Percentiles rank a stretch among this genome's conserved stretches.
Evolutionary conservation across 495 filamentous ascomycete genomes (phyloP).

Genomic region (Paragyromitra xinjiangensis): DNA sequence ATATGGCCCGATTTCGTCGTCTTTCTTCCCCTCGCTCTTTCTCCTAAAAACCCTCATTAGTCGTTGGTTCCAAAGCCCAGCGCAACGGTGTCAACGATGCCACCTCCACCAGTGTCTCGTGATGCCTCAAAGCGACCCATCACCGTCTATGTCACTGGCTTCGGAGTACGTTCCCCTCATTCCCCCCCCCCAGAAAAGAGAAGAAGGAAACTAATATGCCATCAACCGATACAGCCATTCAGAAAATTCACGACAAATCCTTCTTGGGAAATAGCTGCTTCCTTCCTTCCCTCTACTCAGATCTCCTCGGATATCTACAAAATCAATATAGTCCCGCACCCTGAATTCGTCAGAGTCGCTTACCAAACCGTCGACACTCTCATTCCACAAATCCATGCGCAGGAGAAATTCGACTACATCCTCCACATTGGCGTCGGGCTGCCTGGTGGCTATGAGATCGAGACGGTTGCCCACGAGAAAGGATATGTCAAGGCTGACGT

Average conservation of each 20-base stretch:
- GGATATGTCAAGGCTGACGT: conserved; percentile 51
- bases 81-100: conserved; percentile 20
- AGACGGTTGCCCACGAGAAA: conserved; percentile 48
- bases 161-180: conserved; percentile 40
- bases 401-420: conserved; percentile 52
- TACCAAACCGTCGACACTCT: conserved; percentile 43
- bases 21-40: background rate
- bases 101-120: background rate
- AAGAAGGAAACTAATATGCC: conserved; percentile 4
- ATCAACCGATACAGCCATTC: conserved; percentile 39
- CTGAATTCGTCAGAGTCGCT: conserved; percentile 36
- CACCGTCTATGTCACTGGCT: conserved; percentile 51
- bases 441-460: conserved; percentile 44
- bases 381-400: conserved; percentile 35
- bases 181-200: background rate
- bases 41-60: background rate
- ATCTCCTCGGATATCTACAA: conserved; percentile 25
- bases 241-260: conserved; percentile 39
- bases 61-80: background rate
- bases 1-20: conserved; percentile 12
- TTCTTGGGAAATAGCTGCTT: conserved; percentile 49
- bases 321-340: conserved; percentile 45
- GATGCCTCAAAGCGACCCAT: conserved; percentile 31
- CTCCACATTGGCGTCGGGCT: conserved; percentile 51
- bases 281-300: conserved; percentile 38